Percentiles rank a stretch among this genome's conserved stretches.
Conservation (phyloP, 441 rosid genomes). For the Isatis lusitanica region DNA sequence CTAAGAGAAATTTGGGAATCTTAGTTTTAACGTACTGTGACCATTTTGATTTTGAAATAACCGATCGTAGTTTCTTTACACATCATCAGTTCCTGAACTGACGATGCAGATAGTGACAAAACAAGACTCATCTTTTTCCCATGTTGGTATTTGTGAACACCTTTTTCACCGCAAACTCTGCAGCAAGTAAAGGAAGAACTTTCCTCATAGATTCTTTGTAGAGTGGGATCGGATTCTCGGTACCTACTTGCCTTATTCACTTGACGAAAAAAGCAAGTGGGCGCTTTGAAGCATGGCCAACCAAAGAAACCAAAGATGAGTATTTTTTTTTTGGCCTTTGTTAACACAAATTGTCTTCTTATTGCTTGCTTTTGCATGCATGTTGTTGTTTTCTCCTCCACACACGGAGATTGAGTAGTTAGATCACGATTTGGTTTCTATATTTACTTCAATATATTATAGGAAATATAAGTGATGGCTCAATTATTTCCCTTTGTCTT, state of each 20-base stretch:
- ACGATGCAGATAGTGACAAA: conserved; percentile 25
- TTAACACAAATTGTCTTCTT: conserved; percentile 7
- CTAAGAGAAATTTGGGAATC: too few species aligned
- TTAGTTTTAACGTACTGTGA: not conserved
- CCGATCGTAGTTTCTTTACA: not conserved
- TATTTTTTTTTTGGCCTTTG: conserved; percentile 23
- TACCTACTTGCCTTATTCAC: conserved; percentile 77
- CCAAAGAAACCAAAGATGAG: conserved; percentile 51
- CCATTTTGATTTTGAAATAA: not conserved
- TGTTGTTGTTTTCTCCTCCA: conserved; percentile 28
- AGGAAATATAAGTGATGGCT: conserved; percentile 16
- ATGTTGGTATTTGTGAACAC: conserved; percentile 42
- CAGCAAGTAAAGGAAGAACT: conserved; percentile 69
- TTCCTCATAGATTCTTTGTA: conserved; percentile 71
- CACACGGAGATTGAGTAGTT: conserved; percentile 8
- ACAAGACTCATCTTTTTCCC: conserved; percentile 37
- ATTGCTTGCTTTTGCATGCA: not conserved
- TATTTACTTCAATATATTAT: not conserved
- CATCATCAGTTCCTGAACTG: conserved; percentile 5
- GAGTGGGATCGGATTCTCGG: conserved; percentile 77
- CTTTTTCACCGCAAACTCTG: conserved; percentile 77
- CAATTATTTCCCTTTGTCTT: conserved; percentile 15
- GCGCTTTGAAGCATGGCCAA: conserved; percentile 56
- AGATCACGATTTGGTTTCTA: not conserved
- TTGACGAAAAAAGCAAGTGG: conserved; percentile 56